Conservation (phyloP, 306 rosid genomes). For the Aeschynomene evenia region DNA sequence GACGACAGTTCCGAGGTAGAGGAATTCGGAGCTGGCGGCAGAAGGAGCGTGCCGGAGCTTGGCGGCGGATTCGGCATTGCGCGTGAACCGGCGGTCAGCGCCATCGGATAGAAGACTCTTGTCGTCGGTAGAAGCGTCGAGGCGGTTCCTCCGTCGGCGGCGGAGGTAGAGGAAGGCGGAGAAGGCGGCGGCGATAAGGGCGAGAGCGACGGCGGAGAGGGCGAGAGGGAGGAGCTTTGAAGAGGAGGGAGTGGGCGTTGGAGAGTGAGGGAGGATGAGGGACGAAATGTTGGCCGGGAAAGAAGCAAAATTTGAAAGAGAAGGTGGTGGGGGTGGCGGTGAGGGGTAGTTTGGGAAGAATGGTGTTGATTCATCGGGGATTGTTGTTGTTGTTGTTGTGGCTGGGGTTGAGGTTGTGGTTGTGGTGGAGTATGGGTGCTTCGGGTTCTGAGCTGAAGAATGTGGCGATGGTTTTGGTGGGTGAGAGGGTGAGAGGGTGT, state of each 20-base stretch:
- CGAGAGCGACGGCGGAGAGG: conserved; percentile 46
- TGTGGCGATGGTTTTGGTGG: conserved; percentile 41
- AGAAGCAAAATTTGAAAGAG: conserved; percentile 66
- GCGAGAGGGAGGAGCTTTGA: conserved; percentile 53
- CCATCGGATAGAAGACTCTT: conserved; percentile 65
- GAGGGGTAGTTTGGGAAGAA: conserved; percentile 78
- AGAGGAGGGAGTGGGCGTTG: conserved; percentile 39
- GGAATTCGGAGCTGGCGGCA: conserved; percentile 67
- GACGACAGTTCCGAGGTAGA: conserved; percentile 79
- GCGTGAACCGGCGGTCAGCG: conserved; percentile 40
- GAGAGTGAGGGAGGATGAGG: conserved; percentile 60
- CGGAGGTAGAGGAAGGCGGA: conserved; percentile 50
- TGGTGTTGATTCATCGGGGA: conserved; percentile 57
- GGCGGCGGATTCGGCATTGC: conserved; percentile 33
- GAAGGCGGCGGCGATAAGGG: conserved; percentile 31
- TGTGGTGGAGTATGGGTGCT: conserved; percentile 50
- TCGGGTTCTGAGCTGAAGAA: conserved; percentile 32
- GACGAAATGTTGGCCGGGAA: conserved; percentile 95
- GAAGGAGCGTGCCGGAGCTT: conserved; percentile 40
- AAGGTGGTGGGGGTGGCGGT: conserved; percentile 60
- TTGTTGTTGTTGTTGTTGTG: not conserved
- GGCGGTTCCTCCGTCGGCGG: conserved; percentile 41
- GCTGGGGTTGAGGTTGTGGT: conserved; percentile 30
- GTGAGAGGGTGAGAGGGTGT: conserved; percentile 47
- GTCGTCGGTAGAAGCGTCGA: conserved; percentile 28